These are phyloP conservation scores for Metschnikowia reukaufii DNA, from an alignment of 805 yeast genomes.

Conservation along the genomic window DNA sequence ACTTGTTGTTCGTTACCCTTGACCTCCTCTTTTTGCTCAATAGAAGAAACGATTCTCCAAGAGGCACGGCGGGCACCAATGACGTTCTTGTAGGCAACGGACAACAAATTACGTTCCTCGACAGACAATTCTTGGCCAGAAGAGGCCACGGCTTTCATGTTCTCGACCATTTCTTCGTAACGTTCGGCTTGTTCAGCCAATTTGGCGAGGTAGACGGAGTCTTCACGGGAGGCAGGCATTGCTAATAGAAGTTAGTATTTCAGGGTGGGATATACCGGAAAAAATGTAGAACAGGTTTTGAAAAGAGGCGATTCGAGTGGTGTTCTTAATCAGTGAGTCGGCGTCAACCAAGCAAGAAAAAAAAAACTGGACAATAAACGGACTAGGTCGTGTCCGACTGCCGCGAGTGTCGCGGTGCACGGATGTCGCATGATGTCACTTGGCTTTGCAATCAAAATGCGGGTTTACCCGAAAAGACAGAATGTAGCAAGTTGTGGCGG, in stretches of 20 bases:
- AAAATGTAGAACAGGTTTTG: background rate
- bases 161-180: slow-evolving; percentile 98
- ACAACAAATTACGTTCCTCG: slow-evolving; percentile 95
- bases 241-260: slow-evolving; percentile 19
- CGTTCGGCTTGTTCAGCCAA: slow-evolving; percentile 99
- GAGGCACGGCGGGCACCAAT: slow-evolving; percentile 99
- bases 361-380: slow-evolving; percentile 21
- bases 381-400: slow-evolving; percentile 23
- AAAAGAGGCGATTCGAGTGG: background rate
- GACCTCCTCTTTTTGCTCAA: slow-evolving; percentile 97
- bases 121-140: slow-evolving; percentile 94
- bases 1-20: slow-evolving; percentile 94
- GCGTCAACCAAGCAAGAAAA: slow-evolving; percentile 12
- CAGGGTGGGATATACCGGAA: background rate
- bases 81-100: slow-evolving; percentile 97
- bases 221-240: slow-evolving; percentile 91
- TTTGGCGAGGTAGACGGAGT: slow-evolving; percentile 96
- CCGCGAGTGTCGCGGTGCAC: slow-evolving; percentile 23
- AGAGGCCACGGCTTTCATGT: slow-evolving; percentile 96
- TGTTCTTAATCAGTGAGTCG: background rate
- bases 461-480: slow-evolving; percentile 8
- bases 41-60: slow-evolving; percentile 98
- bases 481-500: background rate
- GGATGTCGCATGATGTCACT: slow-evolving; percentile 15
- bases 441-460: slow-evolving; percentile 10